Base-by-base conservation (phyloP, 306 rosid genomes). In the Neltuma alba region DNA sequence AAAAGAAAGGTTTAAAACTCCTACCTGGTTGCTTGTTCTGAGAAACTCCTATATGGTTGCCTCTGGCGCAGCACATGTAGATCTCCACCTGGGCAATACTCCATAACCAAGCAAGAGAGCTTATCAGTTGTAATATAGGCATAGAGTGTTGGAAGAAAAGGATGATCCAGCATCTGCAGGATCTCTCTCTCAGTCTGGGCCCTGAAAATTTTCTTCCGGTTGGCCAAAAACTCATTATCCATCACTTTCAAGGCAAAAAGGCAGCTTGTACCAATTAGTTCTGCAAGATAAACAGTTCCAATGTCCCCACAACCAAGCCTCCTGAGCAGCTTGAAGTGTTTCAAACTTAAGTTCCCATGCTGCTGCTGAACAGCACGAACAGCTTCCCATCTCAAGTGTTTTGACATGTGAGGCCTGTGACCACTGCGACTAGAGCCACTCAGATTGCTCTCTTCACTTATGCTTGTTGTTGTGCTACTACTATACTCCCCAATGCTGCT, bases 281-380 rank as follows among this genome's bases (percentile, higher is more conserved):
- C 99, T 28, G 98, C 97, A 72, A 95, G 98, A 90, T 93, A 93
- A 80, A 95, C 99, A 21, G 98, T 92, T 81, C 99, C 99, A 65
- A 95, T 91, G 83, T 95, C 99, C 83, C 99, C 99, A 30, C 94
- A 88, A 84, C 99, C 99, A 67, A 95, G 93, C 87, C 86, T 95
- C 89, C 87, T 84, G 55, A 89, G 82, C 79, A 91, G 67, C 88
- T 89, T 91, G 78, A 95, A 95, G 84, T 95, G 91, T 87, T 82
- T 90, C 85, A 93, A 74, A 86, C 87, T 76, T 78, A 95, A 73
- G 88, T 75, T 89, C 82, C 94, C 94, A 67, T 93, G 88, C 87
- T 88, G 89, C 79, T 88, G 90, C 81, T 88, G 97, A 73, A 88
- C 85, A 38, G 76, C 83, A 45, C 81, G 88, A 80, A 95, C 77